Base-by-base conservation (phyloP, 495 filamentous ascomycete genomes). In the Penicillium cataractarum region DNA sequence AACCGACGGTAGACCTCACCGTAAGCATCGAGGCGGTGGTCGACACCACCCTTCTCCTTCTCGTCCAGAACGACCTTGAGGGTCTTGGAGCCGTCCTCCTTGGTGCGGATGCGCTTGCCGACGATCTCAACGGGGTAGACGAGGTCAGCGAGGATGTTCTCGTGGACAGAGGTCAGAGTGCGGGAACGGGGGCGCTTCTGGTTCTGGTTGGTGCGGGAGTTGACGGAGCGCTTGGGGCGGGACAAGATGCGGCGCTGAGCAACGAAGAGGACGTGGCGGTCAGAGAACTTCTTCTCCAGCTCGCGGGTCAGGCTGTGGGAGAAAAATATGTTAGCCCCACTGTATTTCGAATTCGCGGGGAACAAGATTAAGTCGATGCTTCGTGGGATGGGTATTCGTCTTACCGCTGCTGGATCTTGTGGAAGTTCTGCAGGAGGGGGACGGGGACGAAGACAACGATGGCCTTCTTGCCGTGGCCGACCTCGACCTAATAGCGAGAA, bases 251-350 rank as follows among this genome's bases (percentile, higher is more conserved):
- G 94, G 87, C 95, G 95, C 75, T 94, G 93, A 71, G 94, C 95
- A 67, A 99, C 88, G 88, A 99, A 92, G 77, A 99, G 87, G 79
- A 99, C 95, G 83, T 99, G 95, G 82, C 95, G 94, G 87, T 98
- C 95, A 68, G 95, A 97, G 91, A 99, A 99, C 86, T 98, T 99
- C 92, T 99, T 98, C 87, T 99, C 95, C 74, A 99, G 93, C 87
- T 99, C 95, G 81, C 95, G 95, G 82, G 95, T 98, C 70, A 99
- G 89, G 76, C 95, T 98, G 73, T 57, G 53, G 32, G 32, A 42
- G 5, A 31, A 42, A 22, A 61, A 35, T 57, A 40, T 29, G 44
- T 65, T 35, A 63, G 57, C 58, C 65, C 40, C 15, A 31, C 51
- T 48, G 44, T 62, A 52, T 19, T 44, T 46, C 33, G 44, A 17